A percentile compares a stretch with the other conserved stretches of the same genome.
Evolutionary conservation across 768 basidiomycete species (phyloP).

Genomic region (Lactarius deliciosus): DNA sequence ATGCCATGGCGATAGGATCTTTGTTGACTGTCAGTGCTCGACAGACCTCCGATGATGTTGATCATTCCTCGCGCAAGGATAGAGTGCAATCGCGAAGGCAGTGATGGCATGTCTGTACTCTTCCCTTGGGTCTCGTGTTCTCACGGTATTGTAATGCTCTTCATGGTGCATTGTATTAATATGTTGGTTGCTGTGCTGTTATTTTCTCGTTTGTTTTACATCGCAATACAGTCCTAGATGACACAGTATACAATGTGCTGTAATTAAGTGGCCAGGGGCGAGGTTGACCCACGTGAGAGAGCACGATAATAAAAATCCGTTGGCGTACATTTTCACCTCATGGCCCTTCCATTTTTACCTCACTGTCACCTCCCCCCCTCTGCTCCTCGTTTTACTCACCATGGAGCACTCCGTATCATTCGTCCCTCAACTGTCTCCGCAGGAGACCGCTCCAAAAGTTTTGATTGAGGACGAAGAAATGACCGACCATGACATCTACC

Average conservation of each 20-base stretch:
- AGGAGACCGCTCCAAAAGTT: conserved; percentile 10
- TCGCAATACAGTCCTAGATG: background rate
- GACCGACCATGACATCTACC: conserved; percentile 57
- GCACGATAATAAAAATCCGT: background rate
- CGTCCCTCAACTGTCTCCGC: conserved; percentile 12
- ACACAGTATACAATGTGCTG: background rate
- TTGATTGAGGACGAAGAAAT: conserved; percentile 20
- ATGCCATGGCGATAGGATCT: conserved; percentile 80
- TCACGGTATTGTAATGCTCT: background rate
- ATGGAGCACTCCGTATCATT: conserved; percentile 26
- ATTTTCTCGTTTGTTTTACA: conserved; percentile 3
- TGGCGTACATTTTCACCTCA: conserved; percentile 1
- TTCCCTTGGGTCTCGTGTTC: conserved; percentile 11
- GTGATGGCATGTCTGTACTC: background rate
- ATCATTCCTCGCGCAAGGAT: conserved; percentile 4
- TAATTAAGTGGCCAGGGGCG: background rate
- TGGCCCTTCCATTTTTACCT: conserved; percentile 8
- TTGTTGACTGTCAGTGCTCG: conserved; percentile 50
- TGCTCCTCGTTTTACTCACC: background rate
- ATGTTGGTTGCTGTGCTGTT: conserved; percentile 15
- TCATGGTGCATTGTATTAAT: conserved; percentile 13
- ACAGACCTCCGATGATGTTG: conserved; percentile 20
- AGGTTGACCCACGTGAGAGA: background rate
- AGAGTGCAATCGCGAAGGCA: conserved; percentile 13
- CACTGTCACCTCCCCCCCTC: background rate